Percentiles rank a stretch among this genome's conserved stretches.
phyloP scores from a whole-genome alignment of 305 asterid species.

The Fraxinus xanthoxyloides region DNA sequence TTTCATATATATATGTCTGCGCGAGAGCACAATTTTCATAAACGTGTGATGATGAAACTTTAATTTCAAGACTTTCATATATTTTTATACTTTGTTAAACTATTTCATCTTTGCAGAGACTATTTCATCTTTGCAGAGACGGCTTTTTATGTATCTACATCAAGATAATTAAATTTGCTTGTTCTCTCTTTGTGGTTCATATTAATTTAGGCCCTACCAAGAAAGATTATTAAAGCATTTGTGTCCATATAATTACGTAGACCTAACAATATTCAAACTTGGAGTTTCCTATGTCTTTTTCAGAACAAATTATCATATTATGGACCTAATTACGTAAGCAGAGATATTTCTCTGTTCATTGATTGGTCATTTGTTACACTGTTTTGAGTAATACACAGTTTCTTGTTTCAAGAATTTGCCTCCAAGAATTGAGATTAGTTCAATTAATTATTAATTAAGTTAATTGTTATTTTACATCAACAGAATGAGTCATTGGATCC shows the following conservation, averaged over 20 bases:
- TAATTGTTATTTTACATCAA: slow-evolving; percentile 21
- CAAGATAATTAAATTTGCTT: background rate
- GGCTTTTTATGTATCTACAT: no score
- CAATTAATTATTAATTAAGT: slow-evolving; percentile 9
- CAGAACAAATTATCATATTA: background rate
- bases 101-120: no score
- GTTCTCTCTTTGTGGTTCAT: slow-evolving; percentile 31
- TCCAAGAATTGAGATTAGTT: background rate
- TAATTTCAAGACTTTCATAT: no score
- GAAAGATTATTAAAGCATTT: slow-evolving; percentile 7
- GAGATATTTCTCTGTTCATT: slow-evolving; percentile 10
- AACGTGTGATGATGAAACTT: no score
- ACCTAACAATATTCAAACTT: slow-evolving; percentile 12
- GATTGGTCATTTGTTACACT: slow-evolving; percentile 27
- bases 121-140: no score
- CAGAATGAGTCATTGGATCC: slow-evolving; percentile 29
- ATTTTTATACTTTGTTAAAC: no score
- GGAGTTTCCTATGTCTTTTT: background rate
- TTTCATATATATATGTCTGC: no score
- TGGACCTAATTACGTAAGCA: slow-evolving; percentile 6
- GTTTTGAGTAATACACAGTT: background rate
- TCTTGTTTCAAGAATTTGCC: no score
- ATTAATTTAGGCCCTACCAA: slow-evolving; percentile 43
- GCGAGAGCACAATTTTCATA: no score
- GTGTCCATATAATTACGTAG: slow-evolving; percentile 26